Evolutionary conservation across 83 land plant species (phyloP).

Genomic region (Diphasiastrum complanatum): DNA sequence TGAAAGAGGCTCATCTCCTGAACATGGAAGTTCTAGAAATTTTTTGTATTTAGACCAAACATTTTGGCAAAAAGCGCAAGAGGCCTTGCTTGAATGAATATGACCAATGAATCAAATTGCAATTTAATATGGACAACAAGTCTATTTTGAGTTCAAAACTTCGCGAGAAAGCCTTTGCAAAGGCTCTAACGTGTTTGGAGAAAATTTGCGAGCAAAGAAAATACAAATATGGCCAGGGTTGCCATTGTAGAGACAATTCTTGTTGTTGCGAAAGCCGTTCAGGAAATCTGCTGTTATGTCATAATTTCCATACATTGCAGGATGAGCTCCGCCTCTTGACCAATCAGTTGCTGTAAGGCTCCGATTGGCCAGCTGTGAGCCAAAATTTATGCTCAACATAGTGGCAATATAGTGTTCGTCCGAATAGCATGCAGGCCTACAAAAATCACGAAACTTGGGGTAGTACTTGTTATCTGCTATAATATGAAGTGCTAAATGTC

Average conservation of each 20-base stretch:
- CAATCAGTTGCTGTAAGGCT: slow-evolving; percentile 11
- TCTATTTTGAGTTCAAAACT: too few species aligned
- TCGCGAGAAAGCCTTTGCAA: neutral
- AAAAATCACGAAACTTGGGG: slow-evolving; percentile 13
- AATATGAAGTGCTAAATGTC: slow-evolving; percentile 17
- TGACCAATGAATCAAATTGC: too few species aligned
- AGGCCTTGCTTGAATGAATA: too few species aligned
- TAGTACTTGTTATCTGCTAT: slow-evolving; percentile 20
- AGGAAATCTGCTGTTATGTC: neutral
- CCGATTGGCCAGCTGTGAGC: neutral
- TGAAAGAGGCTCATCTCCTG: too few species aligned
- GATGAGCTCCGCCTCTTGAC: slow-evolving; percentile 12
- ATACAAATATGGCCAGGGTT: neutral
- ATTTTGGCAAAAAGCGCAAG: too few species aligned
- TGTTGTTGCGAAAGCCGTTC: neutral
- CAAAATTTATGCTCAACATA: slow-evolving; percentile 6
- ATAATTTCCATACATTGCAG: slow-evolving; percentile 8
- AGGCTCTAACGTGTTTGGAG: slow-evolving; percentile 13
- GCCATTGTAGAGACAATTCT: slow-evolving; percentile 9
- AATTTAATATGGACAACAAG: too few species aligned
- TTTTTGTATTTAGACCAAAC: too few species aligned
- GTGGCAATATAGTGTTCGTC: slow-evolving; percentile 11
- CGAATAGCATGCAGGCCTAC: slow-evolving; percentile 10
- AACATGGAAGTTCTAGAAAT: too few species aligned
- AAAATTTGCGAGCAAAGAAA: slow-evolving; percentile 13